Evolutionary conservation across 2,329 filamentous ascomycete genomes (phyloP).

Genomic region (Orbilia ellipsospora): DNA sequence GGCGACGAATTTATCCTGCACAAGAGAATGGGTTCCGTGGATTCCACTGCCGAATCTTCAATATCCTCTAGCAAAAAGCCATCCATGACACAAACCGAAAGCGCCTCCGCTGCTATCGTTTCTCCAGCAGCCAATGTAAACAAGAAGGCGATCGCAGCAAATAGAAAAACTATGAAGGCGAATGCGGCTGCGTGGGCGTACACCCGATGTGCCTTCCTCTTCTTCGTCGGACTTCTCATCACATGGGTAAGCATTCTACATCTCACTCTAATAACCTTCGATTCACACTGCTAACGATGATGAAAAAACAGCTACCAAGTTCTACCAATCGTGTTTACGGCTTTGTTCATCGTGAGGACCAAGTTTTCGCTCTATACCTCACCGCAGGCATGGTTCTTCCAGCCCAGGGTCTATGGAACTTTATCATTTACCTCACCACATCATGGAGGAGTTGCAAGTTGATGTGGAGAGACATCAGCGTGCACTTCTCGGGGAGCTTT

Average conservation of each 20-base stretch:
- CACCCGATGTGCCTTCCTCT: constrained; percentile 76
- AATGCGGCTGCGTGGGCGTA: constrained; percentile 76
- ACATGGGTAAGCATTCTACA: constrained; percentile 69
- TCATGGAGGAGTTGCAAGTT: constrained; percentile 73
- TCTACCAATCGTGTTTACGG: constrained; percentile 81
- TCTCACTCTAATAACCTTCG: neutral
- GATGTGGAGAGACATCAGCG: constrained; percentile 63
- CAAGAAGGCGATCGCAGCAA: constrained; percentile 60
- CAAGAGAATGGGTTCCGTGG: constrained; percentile 16
- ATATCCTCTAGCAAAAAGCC: constrained; percentile 34
- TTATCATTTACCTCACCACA: constrained; percentile 78
- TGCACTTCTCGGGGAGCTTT: constrained; percentile 36
- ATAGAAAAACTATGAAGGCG: constrained; percentile 65
- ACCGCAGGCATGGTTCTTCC: constrained; percentile 80
- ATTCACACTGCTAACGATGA: constrained; percentile 30
- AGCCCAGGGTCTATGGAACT: constrained; percentile 86
- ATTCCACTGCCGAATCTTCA: constrained; percentile 9
- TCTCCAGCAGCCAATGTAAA: constrained; percentile 26
- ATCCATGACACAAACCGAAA: constrained; percentile 28
- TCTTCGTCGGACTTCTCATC: constrained; percentile 76
- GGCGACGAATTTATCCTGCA: constrained; percentile 34
- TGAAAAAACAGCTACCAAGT: constrained; percentile 68
- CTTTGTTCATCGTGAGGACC: constrained; percentile 69
- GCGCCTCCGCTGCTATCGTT: constrained; percentile 5
- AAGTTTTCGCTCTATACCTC: constrained; percentile 73